A percentile compares a stretch with the other conserved stretches of the same genome.
These are phyloP conservation scores for Colletotrichum siamense DNA, from an alignment of 2,329 filamentous ascomycete genomes.

Conservation along the genomic window DNA sequence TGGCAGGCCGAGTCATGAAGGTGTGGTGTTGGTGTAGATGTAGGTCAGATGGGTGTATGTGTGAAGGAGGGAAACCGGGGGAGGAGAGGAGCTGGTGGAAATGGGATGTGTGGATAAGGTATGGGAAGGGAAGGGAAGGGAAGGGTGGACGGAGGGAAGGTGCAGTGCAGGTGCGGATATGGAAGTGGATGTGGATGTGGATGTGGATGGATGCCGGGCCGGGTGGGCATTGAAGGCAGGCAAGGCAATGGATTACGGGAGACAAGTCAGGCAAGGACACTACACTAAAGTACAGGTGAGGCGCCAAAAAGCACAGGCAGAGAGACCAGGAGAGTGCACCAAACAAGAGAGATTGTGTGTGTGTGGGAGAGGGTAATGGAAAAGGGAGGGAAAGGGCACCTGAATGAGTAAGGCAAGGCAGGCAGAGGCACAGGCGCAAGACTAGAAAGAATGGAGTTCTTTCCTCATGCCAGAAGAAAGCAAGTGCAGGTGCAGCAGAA, in stretches of 20 bases:
- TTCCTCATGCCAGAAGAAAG: neutral
- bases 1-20: conserved; percentile 11
- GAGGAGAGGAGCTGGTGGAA: conserved; percentile 6
- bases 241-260: neutral
- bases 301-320: neutral
- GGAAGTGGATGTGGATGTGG: neutral
- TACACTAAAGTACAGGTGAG: neutral
- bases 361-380: neutral
- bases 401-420: neutral
- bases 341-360: neutral
- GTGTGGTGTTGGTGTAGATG: neutral
- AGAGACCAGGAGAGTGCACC: neutral
- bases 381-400: neutral
- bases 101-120: conserved; percentile 18
- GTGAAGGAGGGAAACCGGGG: conserved; percentile 9
- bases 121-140: neutral
- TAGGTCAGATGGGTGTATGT: neutral
- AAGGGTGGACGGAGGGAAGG: neutral
- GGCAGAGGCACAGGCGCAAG: neutral
- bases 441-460: neutral
- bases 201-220: neutral
- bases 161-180: neutral
- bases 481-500: neutral
- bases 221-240: neutral
- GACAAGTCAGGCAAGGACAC: neutral